Conservation (phyloP, 495 filamentous ascomycete genomes). For the Cercophora samala region DNA sequence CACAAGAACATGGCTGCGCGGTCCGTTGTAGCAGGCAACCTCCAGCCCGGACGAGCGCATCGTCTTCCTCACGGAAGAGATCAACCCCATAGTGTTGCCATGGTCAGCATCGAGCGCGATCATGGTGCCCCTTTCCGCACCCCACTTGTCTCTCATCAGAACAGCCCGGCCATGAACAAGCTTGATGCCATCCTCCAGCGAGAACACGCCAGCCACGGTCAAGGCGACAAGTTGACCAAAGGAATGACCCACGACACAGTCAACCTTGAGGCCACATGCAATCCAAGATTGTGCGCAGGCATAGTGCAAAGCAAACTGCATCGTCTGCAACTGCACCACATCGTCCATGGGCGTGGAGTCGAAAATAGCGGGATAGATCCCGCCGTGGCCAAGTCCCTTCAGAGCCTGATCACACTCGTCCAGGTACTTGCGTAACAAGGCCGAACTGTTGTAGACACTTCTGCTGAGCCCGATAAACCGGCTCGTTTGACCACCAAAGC, state of each 20-base stretch:
- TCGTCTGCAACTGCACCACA: conserved; percentile 44
- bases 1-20: neutral
- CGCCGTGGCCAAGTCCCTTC: conserved; percentile 27
- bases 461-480: conserved; percentile 43
- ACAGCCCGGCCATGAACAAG: conserved; percentile 44
- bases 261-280: conserved; percentile 29
- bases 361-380: conserved; percentile 52
- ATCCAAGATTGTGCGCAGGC: conserved; percentile 48
- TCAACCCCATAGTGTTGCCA: neutral
- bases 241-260: neutral
- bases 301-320: conserved; percentile 49
- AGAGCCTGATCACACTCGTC: conserved; percentile 36
- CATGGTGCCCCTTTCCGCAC: conserved; percentile 50
- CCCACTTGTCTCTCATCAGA: conserved; percentile 46
- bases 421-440: conserved; percentile 34
- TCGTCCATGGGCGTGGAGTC: conserved; percentile 38
- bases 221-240: conserved; percentile 26
- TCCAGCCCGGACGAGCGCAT: neutral
- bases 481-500: conserved; percentile 54
- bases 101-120: conserved; percentile 22
- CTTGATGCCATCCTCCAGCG: conserved; percentile 31
- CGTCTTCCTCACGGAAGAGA: neutral
- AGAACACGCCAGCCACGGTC: conserved; percentile 24
- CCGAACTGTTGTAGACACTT: conserved; percentile 28
- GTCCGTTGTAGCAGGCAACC: neutral